A percentile compares a stretch with the other conserved stretches of the same genome.
These are phyloP conservation scores for Phytophthora boehmeriae DNA, from an alignment of 352 stramenopile species.

Conservation along the genomic window DNA sequence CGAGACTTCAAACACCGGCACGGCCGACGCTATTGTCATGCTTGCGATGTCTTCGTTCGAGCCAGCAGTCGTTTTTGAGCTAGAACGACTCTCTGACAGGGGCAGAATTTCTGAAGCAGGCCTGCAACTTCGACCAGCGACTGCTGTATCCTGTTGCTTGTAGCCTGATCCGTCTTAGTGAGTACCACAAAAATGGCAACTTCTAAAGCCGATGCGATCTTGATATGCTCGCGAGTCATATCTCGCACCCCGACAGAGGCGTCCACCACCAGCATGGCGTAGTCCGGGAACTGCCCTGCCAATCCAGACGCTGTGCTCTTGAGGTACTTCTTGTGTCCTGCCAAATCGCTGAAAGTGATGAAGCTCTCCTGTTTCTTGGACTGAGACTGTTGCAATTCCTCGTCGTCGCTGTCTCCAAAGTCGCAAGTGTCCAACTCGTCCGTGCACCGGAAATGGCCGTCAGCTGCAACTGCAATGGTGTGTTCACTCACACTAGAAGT, in stretches of 20 bases:
- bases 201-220: conserved; percentile 76
- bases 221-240: conserved; percentile 83
- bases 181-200: conserved; percentile 82
- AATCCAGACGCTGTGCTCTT: conserved; percentile 89
- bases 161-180: conserved; percentile 71
- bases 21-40: conserved; percentile 17
- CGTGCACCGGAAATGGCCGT: conserved; percentile 60
- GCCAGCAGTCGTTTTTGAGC: conserved; percentile 7
- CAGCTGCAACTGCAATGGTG: conserved; percentile 69
- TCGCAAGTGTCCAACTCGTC: conserved; percentile 57
- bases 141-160: conserved; percentile 50
- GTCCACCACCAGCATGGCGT: conserved; percentile 87
- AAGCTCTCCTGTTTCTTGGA: conserved; percentile 38
- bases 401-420: conserved; percentile 55
- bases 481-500: conserved; percentile 91
- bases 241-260: conserved; percentile 60
- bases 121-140: conserved; percentile 51
- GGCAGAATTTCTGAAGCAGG: conserved; percentile 47
- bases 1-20: conserved; percentile 73
- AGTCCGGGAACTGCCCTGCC: conserved; percentile 85
- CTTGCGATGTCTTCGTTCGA: conserved; percentile 20
- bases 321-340: conserved; percentile 88
- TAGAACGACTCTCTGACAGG: conserved; percentile 24
- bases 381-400: conserved; percentile 12
- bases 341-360: conserved; percentile 78